These are phyloP conservation scores for Lachnellula cervina DNA, from an alignment of 2,329 filamentous ascomycete species.

Conservation along the genomic window DNA sequence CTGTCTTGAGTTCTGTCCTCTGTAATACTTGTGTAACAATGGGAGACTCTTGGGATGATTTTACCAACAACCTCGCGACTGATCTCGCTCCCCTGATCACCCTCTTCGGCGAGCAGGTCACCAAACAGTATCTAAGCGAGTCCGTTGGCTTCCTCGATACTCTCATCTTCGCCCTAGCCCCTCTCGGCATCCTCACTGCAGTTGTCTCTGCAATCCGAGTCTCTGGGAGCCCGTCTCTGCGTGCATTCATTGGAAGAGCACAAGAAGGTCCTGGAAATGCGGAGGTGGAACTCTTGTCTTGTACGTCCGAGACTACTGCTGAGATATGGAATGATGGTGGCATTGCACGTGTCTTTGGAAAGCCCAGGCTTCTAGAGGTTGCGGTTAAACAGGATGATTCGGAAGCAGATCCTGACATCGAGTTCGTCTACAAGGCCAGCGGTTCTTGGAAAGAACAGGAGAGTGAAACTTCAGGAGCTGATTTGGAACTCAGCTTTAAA, in stretches of 20 bases:
- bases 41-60: background rate
- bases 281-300: conserved; percentile 42
- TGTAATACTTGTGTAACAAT: too few species aligned
- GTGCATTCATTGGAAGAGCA: conserved; percentile 22
- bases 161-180: conserved; percentile 4
- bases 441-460: too few species aligned
- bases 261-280: conserved; percentile 38
- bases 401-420: too few species aligned
- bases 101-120: conserved; percentile 1
- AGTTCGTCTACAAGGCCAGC: too few species aligned
- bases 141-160: background rate
- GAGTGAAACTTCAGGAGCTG: too few species aligned
- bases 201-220: conserved; percentile 4
- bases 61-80: background rate
- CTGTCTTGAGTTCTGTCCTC: too few species aligned
- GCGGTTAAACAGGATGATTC: too few species aligned
- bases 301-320: conserved; percentile 41
- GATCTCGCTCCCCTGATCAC: background rate
- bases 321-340: conserved; percentile 41
- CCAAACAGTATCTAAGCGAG: conserved; percentile 4
- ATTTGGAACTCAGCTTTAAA: too few species aligned
- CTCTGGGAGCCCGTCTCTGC: background rate
- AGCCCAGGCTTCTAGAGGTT: background rate
- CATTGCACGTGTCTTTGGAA: conserved; percentile 25
- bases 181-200: conserved; percentile 6